A percentile compares a stretch with the other conserved stretches of the same genome.
These are phyloP conservation scores for Tolypocladium album DNA, from an alignment of 2,329 filamentous ascomycete species.

Conservation along the genomic window DNA sequence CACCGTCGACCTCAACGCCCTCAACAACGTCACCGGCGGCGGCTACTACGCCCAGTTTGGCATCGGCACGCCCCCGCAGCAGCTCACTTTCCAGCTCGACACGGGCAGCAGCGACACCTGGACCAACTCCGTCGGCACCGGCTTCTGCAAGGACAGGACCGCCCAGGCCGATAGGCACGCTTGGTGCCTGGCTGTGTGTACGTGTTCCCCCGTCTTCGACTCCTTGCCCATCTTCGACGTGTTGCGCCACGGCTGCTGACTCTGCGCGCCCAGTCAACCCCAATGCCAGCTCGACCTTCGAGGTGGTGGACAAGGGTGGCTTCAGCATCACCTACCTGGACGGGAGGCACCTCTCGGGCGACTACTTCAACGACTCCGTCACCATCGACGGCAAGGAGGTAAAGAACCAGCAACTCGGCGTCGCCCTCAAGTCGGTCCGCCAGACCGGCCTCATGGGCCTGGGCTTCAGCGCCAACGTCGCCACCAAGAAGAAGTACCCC, in stretches of 20 bases:
- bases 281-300: constrained; percentile 35
- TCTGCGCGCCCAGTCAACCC: constrained; percentile 21
- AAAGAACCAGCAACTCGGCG: constrained; percentile 42
- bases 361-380: constrained; percentile 48
- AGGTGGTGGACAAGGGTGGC: constrained; percentile 26
- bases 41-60: constrained; percentile 46
- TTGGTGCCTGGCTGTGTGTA: neutral
- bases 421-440: constrained; percentile 36
- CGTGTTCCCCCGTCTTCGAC: neutral
- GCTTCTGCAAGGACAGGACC: constrained; percentile 41
- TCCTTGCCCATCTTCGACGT: neutral
- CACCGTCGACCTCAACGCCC: constrained; percentile 21
- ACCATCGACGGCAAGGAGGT: constrained; percentile 36
- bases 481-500: constrained; percentile 30
- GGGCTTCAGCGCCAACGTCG: constrained; percentile 42
- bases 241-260: neutral
- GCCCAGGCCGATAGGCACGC: constrained; percentile 11
- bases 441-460: constrained; percentile 48
- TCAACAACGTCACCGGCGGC: constrained; percentile 44
- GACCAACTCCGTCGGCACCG: constrained; percentile 47
- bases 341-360: constrained; percentile 38
- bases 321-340: constrained; percentile 55
- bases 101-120: constrained; percentile 55
- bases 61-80: constrained; percentile 49
- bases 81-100: constrained; percentile 44